Evolutionary conservation across 306 rosid species (phyloP), one percentile per base, ranked within the genome.

Genomic region (Citrullus amarus): DNA sequence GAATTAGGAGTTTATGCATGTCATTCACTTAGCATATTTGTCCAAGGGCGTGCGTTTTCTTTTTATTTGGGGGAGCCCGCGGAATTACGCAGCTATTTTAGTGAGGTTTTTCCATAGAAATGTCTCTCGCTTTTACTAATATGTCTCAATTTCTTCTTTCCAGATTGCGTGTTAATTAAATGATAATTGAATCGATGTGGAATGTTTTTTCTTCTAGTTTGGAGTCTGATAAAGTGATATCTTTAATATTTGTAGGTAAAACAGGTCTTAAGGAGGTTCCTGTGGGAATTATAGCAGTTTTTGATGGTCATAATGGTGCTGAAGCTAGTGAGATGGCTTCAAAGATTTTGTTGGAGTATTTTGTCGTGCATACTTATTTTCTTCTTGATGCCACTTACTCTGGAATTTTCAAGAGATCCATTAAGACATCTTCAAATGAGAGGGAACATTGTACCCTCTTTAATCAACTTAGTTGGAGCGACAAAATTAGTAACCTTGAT

Each of bases 241-340:
- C 81, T 86, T 78, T 41, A 41, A 41, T 41, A 22, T 41, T 41
- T 84, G 73, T 86, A 94, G 98, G 90, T 66, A 68, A 53, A 41
- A 65, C 51, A 48, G 96, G 97, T 86, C 48, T 95, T 67, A 89
- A 85, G 85, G 97, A 95, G 85, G 92, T 92, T n/a, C 76, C 59
- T 22, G 97, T 95, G 13, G 97, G 92, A 30, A 78, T 95, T n/a
- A 81, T 91, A 78, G 98, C 93, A 8, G 97, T 94, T 81, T 94
- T 94, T 68, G 97, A 94, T 78, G 98, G 98, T 66, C 98, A 94
- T 80, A 92, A 92, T 54, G 98, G 98, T 2, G 95, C 91, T 0
- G 98, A 92, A 82, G 98, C 98, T 6, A 94, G 98, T 82, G 97
- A 94, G 48, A 90, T 88, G 96, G 94, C 98, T 8, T 94, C 98